Conservation (phyloP, 768 basidiomycete species). For the Nidula microcarpa region DNA sequence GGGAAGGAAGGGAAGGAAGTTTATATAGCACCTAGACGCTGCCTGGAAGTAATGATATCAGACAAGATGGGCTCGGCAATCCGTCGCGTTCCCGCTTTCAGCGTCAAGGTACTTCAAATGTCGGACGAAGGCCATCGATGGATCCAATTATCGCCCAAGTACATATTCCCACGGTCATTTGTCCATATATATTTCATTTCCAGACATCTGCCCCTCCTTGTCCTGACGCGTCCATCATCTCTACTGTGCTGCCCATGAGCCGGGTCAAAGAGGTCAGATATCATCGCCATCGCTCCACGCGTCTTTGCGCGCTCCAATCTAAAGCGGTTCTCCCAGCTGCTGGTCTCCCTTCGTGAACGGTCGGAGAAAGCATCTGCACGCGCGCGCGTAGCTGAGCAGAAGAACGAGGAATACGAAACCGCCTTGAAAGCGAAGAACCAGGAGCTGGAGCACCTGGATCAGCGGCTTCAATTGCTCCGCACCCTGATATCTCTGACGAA, state of each 20-base stretch:
- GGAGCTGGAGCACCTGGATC: conserved; percentile 11
- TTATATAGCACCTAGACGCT: background rate
- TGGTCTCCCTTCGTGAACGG: conserved; percentile 16
- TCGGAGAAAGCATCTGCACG: conserved; percentile 19
- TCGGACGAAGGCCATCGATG: background rate
- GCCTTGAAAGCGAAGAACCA: conserved; percentile 15
- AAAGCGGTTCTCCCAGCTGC: background rate
- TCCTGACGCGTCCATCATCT: background rate
- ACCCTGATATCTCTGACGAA: conserved; percentile 5
- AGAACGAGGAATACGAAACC: conserved; percentile 9
- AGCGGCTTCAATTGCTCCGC: conserved; percentile 8
- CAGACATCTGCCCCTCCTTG: background rate
- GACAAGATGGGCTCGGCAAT: background rate
- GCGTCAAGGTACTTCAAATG: background rate
- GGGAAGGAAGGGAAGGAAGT: background rate
- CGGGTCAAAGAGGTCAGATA: no score
- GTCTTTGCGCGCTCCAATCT: no score
- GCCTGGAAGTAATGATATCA: background rate
- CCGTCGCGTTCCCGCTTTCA: background rate
- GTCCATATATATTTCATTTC: background rate
- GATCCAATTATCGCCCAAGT: background rate
- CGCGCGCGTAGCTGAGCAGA: conserved; percentile 21
- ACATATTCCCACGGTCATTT: conserved; percentile 15
- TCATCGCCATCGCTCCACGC: no score
- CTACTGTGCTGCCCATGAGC: background rate